phyloP scores from a whole-genome alignment of 2,329 filamentous ascomycete genomes.

The Lachnellula hyalina region DNA sequence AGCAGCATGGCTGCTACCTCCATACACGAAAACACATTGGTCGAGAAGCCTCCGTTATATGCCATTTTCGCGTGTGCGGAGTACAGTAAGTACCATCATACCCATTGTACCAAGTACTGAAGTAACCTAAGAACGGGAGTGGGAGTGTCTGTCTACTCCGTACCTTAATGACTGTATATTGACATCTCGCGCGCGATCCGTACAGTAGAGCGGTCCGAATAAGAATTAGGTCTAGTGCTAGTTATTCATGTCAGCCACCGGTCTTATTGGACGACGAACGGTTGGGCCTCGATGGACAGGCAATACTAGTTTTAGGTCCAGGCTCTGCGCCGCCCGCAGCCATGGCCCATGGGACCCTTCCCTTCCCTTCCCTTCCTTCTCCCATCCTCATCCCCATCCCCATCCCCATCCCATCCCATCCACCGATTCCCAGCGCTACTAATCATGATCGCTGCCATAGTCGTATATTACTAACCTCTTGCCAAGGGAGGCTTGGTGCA shows the following conservation, averaged over 20 bases:
- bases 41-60: background rate
- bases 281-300: slow-evolving; percentile 6
- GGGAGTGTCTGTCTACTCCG: too few species aligned
- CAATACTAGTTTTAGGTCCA: background rate
- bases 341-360: background rate
- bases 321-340: background rate
- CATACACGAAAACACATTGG: background rate
- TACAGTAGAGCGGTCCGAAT: background rate
- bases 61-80: background rate
- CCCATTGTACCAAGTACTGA: background rate
- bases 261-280: slow-evolving; percentile 16
- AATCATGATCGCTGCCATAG: background rate
- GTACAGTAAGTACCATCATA: background rate
- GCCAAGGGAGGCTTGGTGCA: background rate
- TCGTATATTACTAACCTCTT: background rate
- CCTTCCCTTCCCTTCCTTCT: too few species aligned
- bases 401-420: background rate
- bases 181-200: background rate
- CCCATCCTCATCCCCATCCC: background rate
- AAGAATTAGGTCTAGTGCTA: background rate
- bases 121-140: background rate
- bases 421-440: background rate
- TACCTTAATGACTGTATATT: too few species aligned
- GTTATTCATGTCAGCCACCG: background rate
- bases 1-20: background rate